Conservation (phyloP, 129 eudicot genomes). For the Kitagawia praeruptora region DNA sequence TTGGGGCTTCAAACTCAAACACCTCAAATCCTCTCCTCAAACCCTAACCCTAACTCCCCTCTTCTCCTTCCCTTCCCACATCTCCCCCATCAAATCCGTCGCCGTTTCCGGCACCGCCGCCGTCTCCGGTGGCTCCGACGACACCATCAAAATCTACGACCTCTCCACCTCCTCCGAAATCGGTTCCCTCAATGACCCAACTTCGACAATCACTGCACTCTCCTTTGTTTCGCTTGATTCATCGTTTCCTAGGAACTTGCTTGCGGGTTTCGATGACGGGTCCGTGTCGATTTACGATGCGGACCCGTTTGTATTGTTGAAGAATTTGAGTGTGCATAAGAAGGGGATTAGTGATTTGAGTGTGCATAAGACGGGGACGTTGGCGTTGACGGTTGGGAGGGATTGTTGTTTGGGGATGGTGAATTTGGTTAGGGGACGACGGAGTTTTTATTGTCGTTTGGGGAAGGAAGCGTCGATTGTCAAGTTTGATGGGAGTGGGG, state of each 20-base stretch:
- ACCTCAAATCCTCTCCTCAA: slow-evolving; percentile 40
- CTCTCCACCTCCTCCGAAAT: slow-evolving; percentile 66
- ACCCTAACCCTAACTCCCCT: slow-evolving; percentile 58
- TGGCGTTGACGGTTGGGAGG: slow-evolving; percentile 71
- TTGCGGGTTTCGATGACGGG: slow-evolving; percentile 70
- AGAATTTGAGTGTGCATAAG: slow-evolving; percentile 49
- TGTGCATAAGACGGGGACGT: slow-evolving; percentile 66
- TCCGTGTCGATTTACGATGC: slow-evolving; percentile 63
- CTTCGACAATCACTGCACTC: slow-evolving; percentile 65
- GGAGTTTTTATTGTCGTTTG: slow-evolving; percentile 61
- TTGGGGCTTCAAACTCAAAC: slow-evolving; percentile 81
- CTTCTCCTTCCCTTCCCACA: slow-evolving; percentile 89
- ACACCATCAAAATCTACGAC: slow-evolving; percentile 89
- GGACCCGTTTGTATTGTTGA: slow-evolving; percentile 75
- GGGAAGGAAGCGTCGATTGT: slow-evolving; percentile 67
- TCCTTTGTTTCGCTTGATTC: slow-evolving; percentile 47
- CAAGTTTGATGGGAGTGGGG: slow-evolving; percentile 42
- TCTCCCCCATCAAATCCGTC: slow-evolving; percentile 72
- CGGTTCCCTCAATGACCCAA: slow-evolving; percentile 58
- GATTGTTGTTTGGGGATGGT: slow-evolving; percentile 79
- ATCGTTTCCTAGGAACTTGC: slow-evolving; percentile 60
- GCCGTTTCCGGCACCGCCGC: slow-evolving; percentile 85
- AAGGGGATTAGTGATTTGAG: slow-evolving; percentile 53
- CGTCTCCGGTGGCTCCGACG: slow-evolving; percentile 84
- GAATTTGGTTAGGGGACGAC: slow-evolving; percentile 80